Percentiles rank a stretch among this genome's conserved stretches.
These are phyloP conservation scores for Dryas alaskensis DNA, from an alignment of 306 rosid species.

Conservation along the genomic window DNA sequence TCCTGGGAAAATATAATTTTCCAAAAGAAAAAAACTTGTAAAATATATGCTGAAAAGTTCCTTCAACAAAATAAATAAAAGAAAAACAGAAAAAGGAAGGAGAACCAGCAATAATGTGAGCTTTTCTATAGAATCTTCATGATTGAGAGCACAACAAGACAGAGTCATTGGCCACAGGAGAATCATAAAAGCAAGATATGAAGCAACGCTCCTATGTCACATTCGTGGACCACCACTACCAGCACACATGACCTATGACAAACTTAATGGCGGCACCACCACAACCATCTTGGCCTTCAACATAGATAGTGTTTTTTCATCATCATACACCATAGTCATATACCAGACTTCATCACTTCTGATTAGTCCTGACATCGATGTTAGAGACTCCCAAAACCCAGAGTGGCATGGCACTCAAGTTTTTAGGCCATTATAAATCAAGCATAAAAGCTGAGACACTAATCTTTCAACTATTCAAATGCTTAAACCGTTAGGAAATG, in stretches of 20 bases:
- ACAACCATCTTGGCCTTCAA: neutral
- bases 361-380: neutral
- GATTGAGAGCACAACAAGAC: neutral
- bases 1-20: neutral
- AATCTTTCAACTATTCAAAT: too few relatives aligned
- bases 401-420: neutral
- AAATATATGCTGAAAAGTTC: neutral
- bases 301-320: neutral
- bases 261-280: constrained; percentile 1
- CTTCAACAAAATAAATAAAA: neutral
- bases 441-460: too few relatives aligned
- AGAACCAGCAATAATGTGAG: constrained; percentile 10
- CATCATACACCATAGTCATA: neutral
- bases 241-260: neutral
- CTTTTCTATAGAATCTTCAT: neutral
- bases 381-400: neutral
- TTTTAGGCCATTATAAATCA: too few relatives aligned
- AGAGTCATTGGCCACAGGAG: neutral
- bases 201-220: neutral
- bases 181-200: neutral
- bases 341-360: neutral
- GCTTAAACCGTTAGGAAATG: too few relatives aligned
- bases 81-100: neutral
- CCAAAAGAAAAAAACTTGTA: neutral
- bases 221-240: neutral